Evolutionary conservation across 768 basidiomycete species (phyloP).

Genomic region (Russula griseocarnosa): DNA sequence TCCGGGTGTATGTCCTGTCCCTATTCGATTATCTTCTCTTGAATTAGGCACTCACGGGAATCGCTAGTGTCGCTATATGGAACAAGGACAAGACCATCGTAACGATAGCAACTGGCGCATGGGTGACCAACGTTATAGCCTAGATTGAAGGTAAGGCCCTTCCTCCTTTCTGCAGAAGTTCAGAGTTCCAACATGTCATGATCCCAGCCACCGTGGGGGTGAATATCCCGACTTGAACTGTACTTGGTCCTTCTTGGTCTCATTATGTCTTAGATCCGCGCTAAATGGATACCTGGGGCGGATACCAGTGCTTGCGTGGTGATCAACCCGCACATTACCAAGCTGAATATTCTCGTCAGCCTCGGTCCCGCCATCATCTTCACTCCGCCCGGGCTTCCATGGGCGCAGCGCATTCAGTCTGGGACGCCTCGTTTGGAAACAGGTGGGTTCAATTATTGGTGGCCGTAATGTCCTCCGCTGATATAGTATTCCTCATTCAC

Average conservation of each 20-base stretch:
- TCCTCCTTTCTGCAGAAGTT: background rate
- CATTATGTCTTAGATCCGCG: background rate
- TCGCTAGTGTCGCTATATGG: background rate
- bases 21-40: background rate
- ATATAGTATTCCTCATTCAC: no score
- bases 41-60: background rate
- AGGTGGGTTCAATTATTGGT: background rate
- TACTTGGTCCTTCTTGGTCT: background rate
- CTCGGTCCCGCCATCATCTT: background rate
- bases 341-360: background rate
- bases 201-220: background rate
- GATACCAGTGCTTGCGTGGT: background rate
- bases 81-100: background rate
- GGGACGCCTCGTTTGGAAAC: background rate
- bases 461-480: background rate
- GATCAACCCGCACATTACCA: background rate
- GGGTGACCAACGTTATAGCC: background rate
- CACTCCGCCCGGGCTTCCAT: background rate
- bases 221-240: background rate
- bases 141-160: background rate
- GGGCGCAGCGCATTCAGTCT: background rate
- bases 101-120: background rate
- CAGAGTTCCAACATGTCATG: background rate
- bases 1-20: background rate
- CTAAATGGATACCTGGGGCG: background rate